Conservation (phyloP, 2,329 filamentous ascomycete genomes). For the Beauveria sp. region DNA sequence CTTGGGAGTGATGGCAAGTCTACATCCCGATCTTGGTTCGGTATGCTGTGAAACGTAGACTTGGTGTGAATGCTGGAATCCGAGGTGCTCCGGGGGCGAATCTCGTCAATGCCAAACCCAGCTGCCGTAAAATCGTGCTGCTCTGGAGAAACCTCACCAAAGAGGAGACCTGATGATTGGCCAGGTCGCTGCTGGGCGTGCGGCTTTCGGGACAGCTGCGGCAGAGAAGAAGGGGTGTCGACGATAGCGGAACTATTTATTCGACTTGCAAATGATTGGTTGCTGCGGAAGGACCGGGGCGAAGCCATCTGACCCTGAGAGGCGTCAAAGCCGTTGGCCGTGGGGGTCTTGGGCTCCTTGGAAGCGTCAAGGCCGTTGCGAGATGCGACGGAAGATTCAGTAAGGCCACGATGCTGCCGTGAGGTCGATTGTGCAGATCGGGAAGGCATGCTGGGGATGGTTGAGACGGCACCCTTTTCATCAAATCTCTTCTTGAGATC, state of each 20-base stretch:
- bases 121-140: slow-evolving; percentile 43
- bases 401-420: neutral
- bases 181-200: slow-evolving; percentile 27
- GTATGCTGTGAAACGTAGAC: slow-evolving; percentile 43
- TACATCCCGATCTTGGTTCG: slow-evolving; percentile 43
- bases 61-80: slow-evolving; percentile 57
- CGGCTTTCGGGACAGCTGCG: slow-evolving; percentile 22
- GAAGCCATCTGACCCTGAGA: neutral
- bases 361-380: neutral
- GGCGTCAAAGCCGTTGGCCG: slow-evolving; percentile 20
- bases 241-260: slow-evolving; percentile 39
- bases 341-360: slow-evolving; percentile 23
- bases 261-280: slow-evolving; percentile 53
- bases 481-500: slow-evolving; percentile 77
- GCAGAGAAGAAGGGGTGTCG: neutral
- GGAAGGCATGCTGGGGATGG: slow-evolving; percentile 26
- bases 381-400: slow-evolving; percentile 2
- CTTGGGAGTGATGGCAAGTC: slow-evolving; percentile 59
- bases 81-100: slow-evolving; percentile 55
- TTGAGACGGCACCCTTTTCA: slow-evolving; percentile 39
- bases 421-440: slow-evolving; percentile 12
- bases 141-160: slow-evolving; percentile 65
- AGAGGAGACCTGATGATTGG: slow-evolving; percentile 49
- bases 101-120: slow-evolving; percentile 53
- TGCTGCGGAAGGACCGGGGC: slow-evolving; percentile 29